Conservation (phyloP, 2,329 filamentous ascomycete genomes). For the Neocatenulostroma microsporum region DNA sequence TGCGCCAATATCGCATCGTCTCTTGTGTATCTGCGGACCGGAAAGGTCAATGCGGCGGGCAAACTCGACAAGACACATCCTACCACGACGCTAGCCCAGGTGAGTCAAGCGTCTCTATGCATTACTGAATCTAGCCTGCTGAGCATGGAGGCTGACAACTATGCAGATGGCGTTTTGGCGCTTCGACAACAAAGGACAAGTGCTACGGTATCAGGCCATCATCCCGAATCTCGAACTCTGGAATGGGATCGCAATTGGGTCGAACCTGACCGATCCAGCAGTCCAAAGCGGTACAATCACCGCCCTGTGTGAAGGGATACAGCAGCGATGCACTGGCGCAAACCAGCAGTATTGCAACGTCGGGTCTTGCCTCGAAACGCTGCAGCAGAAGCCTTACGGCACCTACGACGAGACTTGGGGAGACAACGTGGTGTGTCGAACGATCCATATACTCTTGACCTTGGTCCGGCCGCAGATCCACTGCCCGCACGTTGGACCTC, state of each 20-base stretch:
- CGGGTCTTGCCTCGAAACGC: background rate
- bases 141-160: too few species aligned
- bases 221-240: constrained; percentile 37
- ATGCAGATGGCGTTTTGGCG: constrained; percentile 38
- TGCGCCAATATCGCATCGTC: constrained; percentile 17
- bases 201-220: constrained; percentile 39
- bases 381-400: background rate
- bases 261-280: constrained; percentile 20
- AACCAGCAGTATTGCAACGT: constrained; percentile 32
- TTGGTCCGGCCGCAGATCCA: constrained; percentile 22
- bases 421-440: constrained; percentile 38
- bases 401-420: constrained; percentile 26
- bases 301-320: constrained; percentile 30
- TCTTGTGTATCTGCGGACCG: constrained; percentile 16
- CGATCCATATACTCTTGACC: constrained; percentile 35
- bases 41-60: constrained; percentile 8
- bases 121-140: too few species aligned
- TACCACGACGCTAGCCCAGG: too few species aligned
- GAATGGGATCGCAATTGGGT: constrained; percentile 22
- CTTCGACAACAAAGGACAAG: constrained; percentile 38
- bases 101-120: too few species aligned
- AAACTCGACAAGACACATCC: constrained; percentile 8
- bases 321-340: constrained; percentile 30
- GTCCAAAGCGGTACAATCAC: constrained; percentile 26
- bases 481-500: constrained; percentile 26